These are phyloP conservation scores for Myochromella boudieri DNA, from an alignment of 768 basidiomycete genomes.

Conservation along the genomic window DNA sequence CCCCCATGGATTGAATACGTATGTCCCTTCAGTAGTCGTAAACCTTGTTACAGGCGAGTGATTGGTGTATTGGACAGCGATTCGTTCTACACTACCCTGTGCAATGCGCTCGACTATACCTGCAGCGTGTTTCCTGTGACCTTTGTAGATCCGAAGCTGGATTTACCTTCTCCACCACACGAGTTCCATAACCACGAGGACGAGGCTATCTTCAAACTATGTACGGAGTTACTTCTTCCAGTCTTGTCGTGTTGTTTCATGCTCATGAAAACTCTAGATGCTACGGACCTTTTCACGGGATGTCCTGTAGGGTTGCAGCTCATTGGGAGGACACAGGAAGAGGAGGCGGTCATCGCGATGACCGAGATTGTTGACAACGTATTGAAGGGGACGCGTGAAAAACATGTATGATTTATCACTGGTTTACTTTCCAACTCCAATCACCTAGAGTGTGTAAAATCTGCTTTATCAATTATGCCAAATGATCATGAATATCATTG, in stretches of 20 bases:
- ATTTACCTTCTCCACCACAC: constrained; percentile 44
- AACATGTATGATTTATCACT: no score
- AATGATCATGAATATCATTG: no score
- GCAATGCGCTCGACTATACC: constrained; percentile 66
- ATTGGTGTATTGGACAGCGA: constrained; percentile 34
- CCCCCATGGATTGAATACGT: constrained; percentile 63
- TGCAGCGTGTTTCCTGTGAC: constrained; percentile 65
- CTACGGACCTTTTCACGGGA: constrained; percentile 50
- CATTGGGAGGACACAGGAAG: constrained; percentile 65
- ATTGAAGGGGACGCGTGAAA: no score
- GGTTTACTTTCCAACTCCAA: no score
- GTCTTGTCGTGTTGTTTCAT: neutral
- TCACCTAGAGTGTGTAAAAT: no score
- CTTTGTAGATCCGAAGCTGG: constrained; percentile 52
- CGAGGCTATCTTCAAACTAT: constrained; percentile 48
- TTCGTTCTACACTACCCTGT: constrained; percentile 59
- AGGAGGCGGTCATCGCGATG: constrained; percentile 71
- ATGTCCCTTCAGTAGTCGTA: neutral
- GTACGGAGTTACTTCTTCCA: constrained; percentile 35
- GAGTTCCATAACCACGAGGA: constrained; percentile 56
- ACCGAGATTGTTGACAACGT: constrained; percentile 62
- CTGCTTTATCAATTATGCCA: no score
- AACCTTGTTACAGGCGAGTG: neutral
- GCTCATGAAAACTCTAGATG: constrained; percentile 35
- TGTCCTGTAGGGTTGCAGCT: constrained; percentile 68